Evolutionary conservation across 2,329 filamentous ascomycete species (phyloP).

Genomic region (Knufia fluminis): DNA sequence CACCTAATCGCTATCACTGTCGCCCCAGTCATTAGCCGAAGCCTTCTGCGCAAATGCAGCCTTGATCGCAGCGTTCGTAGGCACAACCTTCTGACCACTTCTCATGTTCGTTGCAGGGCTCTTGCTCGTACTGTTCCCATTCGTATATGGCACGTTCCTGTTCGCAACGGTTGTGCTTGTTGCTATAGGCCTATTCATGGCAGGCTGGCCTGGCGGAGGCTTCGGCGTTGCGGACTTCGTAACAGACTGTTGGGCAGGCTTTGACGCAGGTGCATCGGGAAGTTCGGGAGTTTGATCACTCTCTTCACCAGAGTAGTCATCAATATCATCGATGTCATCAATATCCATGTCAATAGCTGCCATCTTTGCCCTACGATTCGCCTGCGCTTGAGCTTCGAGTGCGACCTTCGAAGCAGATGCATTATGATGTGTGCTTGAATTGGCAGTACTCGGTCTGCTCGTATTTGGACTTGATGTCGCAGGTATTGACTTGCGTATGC

Average conservation of each 20-base stretch:
- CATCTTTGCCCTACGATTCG: conserved; percentile 28
- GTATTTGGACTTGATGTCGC: background rate
- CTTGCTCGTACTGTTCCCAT: background rate
- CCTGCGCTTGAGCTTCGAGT: conserved; percentile 21
- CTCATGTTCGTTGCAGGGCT: background rate
- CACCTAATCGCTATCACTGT: conserved; percentile 14
- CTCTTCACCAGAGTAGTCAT: conserved; percentile 13
- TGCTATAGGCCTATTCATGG: background rate
- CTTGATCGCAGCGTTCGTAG: background rate
- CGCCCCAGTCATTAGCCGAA: conserved; percentile 16
- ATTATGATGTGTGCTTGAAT: background rate
- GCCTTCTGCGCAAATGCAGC: conserved; percentile 11
- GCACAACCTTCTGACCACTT: background rate
- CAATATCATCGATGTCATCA: conserved; percentile 21
- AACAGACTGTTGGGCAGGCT: background rate
- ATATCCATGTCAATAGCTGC: conserved; percentile 25
- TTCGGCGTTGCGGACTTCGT: background rate
- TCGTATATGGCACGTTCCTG: background rate
- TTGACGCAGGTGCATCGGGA: background rate
- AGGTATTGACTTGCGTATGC: background rate
- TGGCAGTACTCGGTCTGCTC: conserved; percentile 1
- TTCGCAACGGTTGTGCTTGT: background rate
- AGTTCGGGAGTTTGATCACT: background rate
- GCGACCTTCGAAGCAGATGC: conserved; percentile 6
- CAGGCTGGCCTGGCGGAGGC: background rate